phyloP scores from a whole-genome alignment of 306 rosid genomes.

The Inga oerstediana region DNA sequence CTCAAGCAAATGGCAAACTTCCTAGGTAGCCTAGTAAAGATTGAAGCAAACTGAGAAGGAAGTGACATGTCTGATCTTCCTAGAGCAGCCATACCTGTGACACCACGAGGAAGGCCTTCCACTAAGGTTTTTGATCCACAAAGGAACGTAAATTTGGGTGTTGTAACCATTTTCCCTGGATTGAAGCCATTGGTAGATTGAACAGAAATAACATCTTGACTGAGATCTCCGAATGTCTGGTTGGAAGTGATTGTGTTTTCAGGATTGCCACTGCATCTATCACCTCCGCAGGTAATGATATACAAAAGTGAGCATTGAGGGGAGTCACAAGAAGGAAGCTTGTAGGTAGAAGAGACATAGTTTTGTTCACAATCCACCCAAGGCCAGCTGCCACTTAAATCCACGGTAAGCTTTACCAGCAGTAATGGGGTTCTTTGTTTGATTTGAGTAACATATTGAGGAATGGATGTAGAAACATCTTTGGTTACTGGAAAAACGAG shows the following conservation, averaged over 20 bases:
- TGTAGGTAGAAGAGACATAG: slow-evolving; percentile 49
- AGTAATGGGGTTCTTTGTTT: slow-evolving; percentile 49
- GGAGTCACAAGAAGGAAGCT: slow-evolving; percentile 37
- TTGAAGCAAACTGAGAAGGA: slow-evolving; percentile 36
- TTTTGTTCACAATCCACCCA: slow-evolving; percentile 44
- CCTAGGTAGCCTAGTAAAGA: slow-evolving; percentile 24
- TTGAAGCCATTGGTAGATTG: slow-evolving; percentile 42
- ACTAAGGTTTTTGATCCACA: slow-evolving; percentile 29
- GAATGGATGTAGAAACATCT: slow-evolving; percentile 25
- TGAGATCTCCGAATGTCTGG: slow-evolving; percentile 7
- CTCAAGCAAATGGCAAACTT: slow-evolving; percentile 51
- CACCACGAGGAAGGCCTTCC: slow-evolving; percentile 43
- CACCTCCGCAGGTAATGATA: background rate
- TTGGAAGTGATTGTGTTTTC: slow-evolving; percentile 17
- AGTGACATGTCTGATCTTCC: slow-evolving; percentile 37
- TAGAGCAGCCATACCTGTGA: slow-evolving; percentile 49
- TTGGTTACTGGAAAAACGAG: slow-evolving; percentile 47
- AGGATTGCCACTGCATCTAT: background rate
- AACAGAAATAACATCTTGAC: slow-evolving; percentile 31
- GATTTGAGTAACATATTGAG: slow-evolving; percentile 42
- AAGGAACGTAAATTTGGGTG: slow-evolving; percentile 29
- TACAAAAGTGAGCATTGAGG: slow-evolving; percentile 40
- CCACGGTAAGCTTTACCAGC: slow-evolving; percentile 48
- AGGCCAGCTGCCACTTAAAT: slow-evolving; percentile 43
- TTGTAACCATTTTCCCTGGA: slow-evolving; percentile 20